These are phyloP conservation scores for Carex myosuroides DNA, from an alignment of 176 grass and related monocot species.

Conservation along the genomic window DNA sequence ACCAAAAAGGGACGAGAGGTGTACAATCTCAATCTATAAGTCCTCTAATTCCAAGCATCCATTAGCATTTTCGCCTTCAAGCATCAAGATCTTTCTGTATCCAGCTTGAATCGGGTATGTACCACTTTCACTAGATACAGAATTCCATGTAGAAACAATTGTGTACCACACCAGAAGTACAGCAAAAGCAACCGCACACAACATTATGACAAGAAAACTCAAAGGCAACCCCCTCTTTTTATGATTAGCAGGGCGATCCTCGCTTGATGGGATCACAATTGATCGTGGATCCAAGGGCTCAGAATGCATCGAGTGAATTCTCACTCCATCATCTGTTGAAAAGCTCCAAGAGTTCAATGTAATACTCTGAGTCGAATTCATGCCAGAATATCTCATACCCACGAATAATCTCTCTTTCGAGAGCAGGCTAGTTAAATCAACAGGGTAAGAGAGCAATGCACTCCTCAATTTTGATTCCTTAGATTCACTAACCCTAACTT, in stretches of 20 bases:
- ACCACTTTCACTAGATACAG: not conserved
- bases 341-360: conserved; percentile 17
- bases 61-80: conserved; percentile 14
- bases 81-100: conserved; percentile 16
- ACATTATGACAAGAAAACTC: not conserved
- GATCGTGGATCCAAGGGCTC: conserved; percentile 24
- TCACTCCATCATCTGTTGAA: not conserved
- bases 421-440: conserved; percentile 4
- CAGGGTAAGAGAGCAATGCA: conserved; percentile 16
- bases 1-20: not conserved
- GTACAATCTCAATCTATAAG: not conserved
- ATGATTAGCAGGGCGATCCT: conserved; percentile 7
- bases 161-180: conserved; percentile 16
- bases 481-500: conserved; percentile 8
- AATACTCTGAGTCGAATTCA: not conserved
- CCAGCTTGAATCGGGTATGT: not conserved
- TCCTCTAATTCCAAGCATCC: conserved; percentile 24
- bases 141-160: conserved; percentile 8
- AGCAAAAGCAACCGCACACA: not conserved
- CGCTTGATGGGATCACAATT: not conserved
- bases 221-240: not conserved
- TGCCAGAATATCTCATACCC: conserved; percentile 22
- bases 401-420: conserved; percentile 1
- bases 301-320: conserved; percentile 8
- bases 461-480: conserved; percentile 9